Percentiles rank a stretch among this genome's conserved stretches.
phyloP scores from a whole-genome alignment of 768 basidiomycete species.

The Mycena chlorophos region DNA sequence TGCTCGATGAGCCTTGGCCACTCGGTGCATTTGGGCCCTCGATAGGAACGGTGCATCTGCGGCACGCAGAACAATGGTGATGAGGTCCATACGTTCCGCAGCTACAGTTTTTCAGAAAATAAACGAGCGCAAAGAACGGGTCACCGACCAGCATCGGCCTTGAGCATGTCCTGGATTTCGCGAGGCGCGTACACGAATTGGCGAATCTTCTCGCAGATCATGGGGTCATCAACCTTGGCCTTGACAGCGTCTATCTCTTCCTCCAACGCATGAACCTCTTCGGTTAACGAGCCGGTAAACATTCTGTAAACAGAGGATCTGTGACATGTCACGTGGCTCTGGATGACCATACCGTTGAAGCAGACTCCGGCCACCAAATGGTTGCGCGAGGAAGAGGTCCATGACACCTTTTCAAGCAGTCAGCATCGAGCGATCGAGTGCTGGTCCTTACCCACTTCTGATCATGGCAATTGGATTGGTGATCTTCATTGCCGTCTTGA shows the following conservation, averaged over 20 bases:
- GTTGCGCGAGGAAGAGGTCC: constrained; percentile 94
- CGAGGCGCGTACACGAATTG: constrained; percentile 83
- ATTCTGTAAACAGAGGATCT: constrained; percentile 65
- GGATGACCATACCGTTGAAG: constrained; percentile 68
- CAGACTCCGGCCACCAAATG: constrained; percentile 91
- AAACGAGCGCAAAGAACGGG: not conserved
- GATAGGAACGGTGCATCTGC: constrained; percentile 73
- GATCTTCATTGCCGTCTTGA: constrained; percentile 87
- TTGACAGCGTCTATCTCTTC: constrained; percentile 87
- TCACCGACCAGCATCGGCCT: constrained; percentile 74
- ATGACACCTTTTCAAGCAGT: constrained; percentile 55
- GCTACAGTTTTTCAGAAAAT: constrained; percentile 37
- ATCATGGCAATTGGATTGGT: constrained; percentile 98
- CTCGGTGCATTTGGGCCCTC: constrained; percentile 76
- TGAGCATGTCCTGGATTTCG: constrained; percentile 84
- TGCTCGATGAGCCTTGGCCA: constrained; percentile 75
- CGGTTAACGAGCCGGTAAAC: constrained; percentile 90
- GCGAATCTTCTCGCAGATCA: constrained; percentile 85
- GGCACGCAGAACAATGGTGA: constrained; percentile 79
- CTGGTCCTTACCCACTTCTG: constrained; percentile 52
- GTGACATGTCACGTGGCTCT: not conserved
- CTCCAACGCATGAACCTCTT: constrained; percentile 83
- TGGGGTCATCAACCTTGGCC: constrained; percentile 84
- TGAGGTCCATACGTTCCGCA: constrained; percentile 68
- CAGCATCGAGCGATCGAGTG: constrained; percentile 1